Evolutionary conservation across 1,139 yeast genomes (phyloP), one percentile per base, ranked within the genome.

Genomic region (Meyerozyma sp.): DNA sequence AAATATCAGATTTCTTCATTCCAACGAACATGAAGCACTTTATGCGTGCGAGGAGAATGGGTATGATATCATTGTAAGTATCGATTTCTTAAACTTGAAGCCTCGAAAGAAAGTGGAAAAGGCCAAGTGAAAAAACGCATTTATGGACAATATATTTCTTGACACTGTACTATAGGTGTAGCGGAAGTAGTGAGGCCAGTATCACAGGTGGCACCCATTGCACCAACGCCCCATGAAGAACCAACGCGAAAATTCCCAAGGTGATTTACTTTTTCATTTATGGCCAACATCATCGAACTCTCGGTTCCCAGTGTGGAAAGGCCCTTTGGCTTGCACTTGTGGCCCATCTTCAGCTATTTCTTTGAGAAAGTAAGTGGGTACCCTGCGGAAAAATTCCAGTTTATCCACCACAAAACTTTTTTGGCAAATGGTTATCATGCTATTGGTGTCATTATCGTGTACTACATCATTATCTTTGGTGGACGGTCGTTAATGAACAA

Each of bases 1-100:
- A 50, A 91, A 90, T 61, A 91, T 93, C 47, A 70, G 98, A 47
- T 81, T 89, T 58, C 70, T 91, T 57, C 96, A 90, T 59, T 84
- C 90, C 44, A 87, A 88, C 47, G 93, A 95, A 41, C 95, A 93
- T 59, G 98, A 93, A 65, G 94, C 95, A 29, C 68, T 93, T 64
- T 93, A 90, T 63, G 97, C 90, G 1, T 89, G 91, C 59, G 98
- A 91, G 59, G 96, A 87, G 51, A 79, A 80, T 48, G 98, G 98
- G 3, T 82, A 79, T 55, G 98, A 93, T 60, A 91, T 90, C 44
- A 93, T 93, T 52, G 94, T 93, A 2, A 83, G 94, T 41, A 73
- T 93, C 49, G 97, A 91, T 66, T 93, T 93, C 65, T 89, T 73
- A 58, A 73, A 73, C 49, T 65, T 72, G 52, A 71, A 72, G 53